Conservation (phyloP, 768 basidiomycete genomes). For the Calocybe gangraenosa region DNA sequence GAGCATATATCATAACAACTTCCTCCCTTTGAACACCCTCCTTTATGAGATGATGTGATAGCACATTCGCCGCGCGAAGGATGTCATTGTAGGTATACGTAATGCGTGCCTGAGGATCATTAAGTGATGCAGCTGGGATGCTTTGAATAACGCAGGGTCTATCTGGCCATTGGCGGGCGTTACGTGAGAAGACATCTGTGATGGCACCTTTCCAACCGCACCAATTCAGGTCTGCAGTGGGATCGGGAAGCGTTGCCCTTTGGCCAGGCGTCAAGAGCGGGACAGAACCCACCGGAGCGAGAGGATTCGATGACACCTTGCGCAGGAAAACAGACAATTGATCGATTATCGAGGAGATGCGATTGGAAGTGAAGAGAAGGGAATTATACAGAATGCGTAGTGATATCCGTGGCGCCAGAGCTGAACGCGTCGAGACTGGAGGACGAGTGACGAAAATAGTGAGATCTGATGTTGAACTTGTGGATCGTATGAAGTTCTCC, state of each 20-base stretch:
- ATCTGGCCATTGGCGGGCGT: constrained; percentile 77
- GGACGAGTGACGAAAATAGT: constrained; percentile 84
- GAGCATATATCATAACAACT: constrained; percentile 97
- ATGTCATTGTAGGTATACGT: constrained; percentile 80
- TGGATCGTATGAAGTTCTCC: constrained; percentile 72
- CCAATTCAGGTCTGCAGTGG: constrained; percentile 89
- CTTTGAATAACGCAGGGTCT: constrained; percentile 88
- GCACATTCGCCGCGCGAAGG: constrained; percentile 78
- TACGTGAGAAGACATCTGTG: constrained; percentile 88
- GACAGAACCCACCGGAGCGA: constrained; percentile 71
- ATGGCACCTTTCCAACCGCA: constrained; percentile 97
- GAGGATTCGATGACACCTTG: constrained; percentile 63
- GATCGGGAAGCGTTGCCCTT: constrained; percentile 69
- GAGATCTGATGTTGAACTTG: constrained; percentile 86
- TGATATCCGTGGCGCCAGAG: constrained; percentile 70
- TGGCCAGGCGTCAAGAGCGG: constrained; percentile 76
- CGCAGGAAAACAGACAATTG: constrained; percentile 80
- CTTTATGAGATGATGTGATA: constrained; percentile 85
- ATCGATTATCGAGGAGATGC: constrained; percentile 77
- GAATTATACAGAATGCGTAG: constrained; percentile 93
- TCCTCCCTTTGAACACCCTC: constrained; percentile 89
- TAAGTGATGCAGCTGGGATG: constrained; percentile 37
- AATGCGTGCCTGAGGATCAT: constrained; percentile 45
- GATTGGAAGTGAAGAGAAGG: constrained; percentile 76
- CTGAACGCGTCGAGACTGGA: constrained; percentile 59